Evolutionary conservation across 2,329 filamentous ascomycete species (phyloP), one percentile per base, ranked within the genome.

Genomic region (Colletotrichum eleusines): DNA sequence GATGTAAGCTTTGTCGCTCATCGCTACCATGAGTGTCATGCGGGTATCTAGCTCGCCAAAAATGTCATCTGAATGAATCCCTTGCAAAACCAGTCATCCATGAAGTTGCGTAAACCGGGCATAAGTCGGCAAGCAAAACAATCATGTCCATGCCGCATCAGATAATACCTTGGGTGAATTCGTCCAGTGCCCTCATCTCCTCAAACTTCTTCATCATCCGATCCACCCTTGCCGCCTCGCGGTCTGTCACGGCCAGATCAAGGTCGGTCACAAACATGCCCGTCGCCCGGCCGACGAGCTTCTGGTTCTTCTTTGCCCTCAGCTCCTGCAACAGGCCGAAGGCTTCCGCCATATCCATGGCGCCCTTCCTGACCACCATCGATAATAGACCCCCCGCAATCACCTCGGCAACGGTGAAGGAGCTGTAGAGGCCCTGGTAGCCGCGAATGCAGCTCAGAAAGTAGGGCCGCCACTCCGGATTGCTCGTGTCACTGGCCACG

Each of bases 391-490:
- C 79, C 18, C 76, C 76, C 2, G 75, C 76, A n/a, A 82, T 79
- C 2, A 77, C 73, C 48, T 80, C 77, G 12, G 80, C 78, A 5
- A 84, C 78, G 1, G 78, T 78, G 65, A 78, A 83, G 1, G 79
- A 76, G 6, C 76, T 76, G 16, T 78, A 76, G 6, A 83, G 75
- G 20, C 75, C 73, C 20, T 80, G 76, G 60, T 84, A 83, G 2
- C 77, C 79, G 60, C 82, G 79, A 7, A 84, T 71, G 38, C 81
- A 83, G 3, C 82, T 73, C 2, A 80, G 69, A 5, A 84, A 75
- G 62, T 83, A 82, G 5, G 78, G 75, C 9, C 75, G 76, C 76
- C 77, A 79, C 6, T 80, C 68, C 0, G 76, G 72, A 20, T 81
- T 77, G 7, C 74, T 72, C 1, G 72, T 74, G 33, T 76, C 74